phyloP scores from a whole-genome alignment of 129 eudicot genomes.

The Escallonia herrerae region DNA sequence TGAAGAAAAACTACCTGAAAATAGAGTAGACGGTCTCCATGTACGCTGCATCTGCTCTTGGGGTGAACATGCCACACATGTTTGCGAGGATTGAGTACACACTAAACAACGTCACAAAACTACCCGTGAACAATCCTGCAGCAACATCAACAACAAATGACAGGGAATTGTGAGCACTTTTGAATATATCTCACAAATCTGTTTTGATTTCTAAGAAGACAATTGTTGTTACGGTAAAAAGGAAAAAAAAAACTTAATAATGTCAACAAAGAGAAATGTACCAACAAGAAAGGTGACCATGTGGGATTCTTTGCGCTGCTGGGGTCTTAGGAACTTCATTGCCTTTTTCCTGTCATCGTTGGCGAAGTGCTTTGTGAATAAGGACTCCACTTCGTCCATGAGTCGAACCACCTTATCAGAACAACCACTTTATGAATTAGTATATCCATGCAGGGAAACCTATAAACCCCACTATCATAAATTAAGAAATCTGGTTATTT shows the following conservation, averaged over 20 bases:
- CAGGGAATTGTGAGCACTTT: neutral
- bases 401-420: conserved; percentile 55
- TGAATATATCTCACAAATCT: no score
- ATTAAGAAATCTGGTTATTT: no score
- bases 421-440: no score
- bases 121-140: conserved; percentile 88
- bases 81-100: conserved; percentile 84
- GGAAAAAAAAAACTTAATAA: no score
- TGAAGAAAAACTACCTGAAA: conserved; percentile 49
- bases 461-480: no score
- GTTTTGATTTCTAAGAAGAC: no score
- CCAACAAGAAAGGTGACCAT: conserved; percentile 95
- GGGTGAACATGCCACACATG: conserved; percentile 74
- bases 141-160: neutral
- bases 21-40: conserved; percentile 88
- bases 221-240: no score
- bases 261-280: neutral
- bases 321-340: conserved; percentile 90
- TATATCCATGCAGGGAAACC: no score
- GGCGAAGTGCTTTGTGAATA: conserved; percentile 90
- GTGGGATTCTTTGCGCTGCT: conserved; percentile 76
- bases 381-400: conserved; percentile 96
- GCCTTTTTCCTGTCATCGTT: conserved; percentile 91
- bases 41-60: conserved; percentile 41
- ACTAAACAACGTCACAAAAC: conserved; percentile 65